These are phyloP conservation scores for Lablab purpureus DNA, from an alignment of 306 rosid species.

Conservation along the genomic window DNA sequence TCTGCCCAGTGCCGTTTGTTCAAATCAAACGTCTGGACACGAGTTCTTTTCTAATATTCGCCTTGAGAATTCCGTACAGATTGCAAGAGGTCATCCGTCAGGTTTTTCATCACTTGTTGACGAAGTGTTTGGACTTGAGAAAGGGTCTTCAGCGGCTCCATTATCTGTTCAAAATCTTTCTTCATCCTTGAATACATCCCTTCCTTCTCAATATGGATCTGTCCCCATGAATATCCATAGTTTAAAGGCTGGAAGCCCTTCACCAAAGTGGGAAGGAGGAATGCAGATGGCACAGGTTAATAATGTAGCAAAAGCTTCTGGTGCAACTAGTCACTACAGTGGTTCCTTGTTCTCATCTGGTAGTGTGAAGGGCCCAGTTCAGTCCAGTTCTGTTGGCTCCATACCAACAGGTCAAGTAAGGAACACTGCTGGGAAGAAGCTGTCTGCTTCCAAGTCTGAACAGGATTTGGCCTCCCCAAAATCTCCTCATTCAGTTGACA, in stretches of 20 bases:
- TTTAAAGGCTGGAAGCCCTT: constrained; percentile 68
- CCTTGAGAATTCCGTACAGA: constrained; percentile 66
- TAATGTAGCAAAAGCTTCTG: constrained; percentile 57
- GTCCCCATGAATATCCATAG: constrained; percentile 60
- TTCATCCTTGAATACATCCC: constrained; percentile 62
- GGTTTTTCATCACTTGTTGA: constrained; percentile 93
- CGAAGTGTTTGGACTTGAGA: constrained; percentile 90
- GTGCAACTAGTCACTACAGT: constrained; percentile 57
- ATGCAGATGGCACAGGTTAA: constrained; percentile 67
- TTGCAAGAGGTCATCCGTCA: constrained; percentile 71
- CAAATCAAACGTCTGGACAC: constrained; percentile 66
- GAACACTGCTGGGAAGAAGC: constrained; percentile 59
- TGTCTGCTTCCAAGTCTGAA: constrained; percentile 92
- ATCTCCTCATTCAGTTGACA: constrained; percentile 75
- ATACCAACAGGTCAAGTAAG: constrained; percentile 71
- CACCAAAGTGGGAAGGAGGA: constrained; percentile 89
- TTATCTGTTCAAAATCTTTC: constrained; percentile 61
- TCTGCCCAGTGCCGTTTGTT: constrained; percentile 57
- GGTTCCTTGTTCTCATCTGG: constrained; percentile 68
- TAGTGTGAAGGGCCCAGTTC: constrained; percentile 74
- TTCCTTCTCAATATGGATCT: constrained; percentile 74
- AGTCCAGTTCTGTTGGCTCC: constrained; percentile 72
- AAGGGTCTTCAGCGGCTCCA: constrained; percentile 68
- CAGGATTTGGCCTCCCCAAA: constrained; percentile 90
- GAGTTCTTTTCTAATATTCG: constrained; percentile 65